Evolutionary conservation across 257 asterid genomes (phyloP).

Genomic region (Solanum arcanum): DNA sequence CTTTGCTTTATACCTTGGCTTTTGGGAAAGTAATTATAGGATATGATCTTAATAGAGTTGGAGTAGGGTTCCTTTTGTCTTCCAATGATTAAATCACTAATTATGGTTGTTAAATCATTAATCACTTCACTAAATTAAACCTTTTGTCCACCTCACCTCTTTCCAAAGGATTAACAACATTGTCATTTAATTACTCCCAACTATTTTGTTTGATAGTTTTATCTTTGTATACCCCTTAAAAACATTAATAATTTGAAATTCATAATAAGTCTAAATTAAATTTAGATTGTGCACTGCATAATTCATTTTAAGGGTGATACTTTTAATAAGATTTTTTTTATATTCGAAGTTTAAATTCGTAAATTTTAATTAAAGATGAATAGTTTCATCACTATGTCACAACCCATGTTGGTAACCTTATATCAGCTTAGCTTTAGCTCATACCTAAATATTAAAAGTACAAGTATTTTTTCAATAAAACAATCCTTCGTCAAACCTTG

Average conservation of each 20-base stretch:
- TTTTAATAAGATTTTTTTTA: no score
- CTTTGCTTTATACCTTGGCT: slow-evolving; percentile 13
- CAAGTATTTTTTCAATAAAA: background rate
- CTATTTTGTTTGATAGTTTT: background rate
- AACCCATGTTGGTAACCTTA: background rate
- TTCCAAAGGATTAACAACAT: background rate
- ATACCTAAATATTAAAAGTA: background rate
- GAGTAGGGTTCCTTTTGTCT: slow-evolving; percentile 23
- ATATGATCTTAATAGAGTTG: background rate
- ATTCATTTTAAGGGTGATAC: no score
- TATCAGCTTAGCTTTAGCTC: background rate
- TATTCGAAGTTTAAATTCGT: no score
- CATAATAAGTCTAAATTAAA: no score
- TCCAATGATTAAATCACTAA: slow-evolving; percentile 19
- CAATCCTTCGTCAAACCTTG: background rate
- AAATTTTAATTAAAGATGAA: background rate
- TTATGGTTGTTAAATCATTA: background rate
- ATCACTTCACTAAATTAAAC: background rate
- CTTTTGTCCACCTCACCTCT: background rate
- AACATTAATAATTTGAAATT: no score
- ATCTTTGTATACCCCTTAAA: background rate
- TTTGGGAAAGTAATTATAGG: slow-evolving; percentile 7
- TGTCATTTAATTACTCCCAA: background rate
- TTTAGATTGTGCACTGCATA: accelerated
- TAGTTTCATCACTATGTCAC: no score